Conservation (phyloP, 108 stramenopile species). For the Licmophora abbreviata region DNA sequence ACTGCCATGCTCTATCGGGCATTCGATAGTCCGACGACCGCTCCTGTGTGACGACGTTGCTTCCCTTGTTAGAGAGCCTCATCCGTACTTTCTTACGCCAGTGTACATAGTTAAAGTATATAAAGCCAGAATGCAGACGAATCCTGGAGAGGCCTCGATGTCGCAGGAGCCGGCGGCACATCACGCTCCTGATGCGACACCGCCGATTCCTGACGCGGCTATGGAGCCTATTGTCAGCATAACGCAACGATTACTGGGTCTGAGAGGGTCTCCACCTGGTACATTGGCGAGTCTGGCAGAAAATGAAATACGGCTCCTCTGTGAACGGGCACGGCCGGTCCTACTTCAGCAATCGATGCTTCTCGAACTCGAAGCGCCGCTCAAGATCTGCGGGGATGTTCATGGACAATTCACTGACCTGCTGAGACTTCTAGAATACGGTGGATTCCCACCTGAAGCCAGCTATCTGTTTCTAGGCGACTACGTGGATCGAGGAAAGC, state of each 20-base stretch:
- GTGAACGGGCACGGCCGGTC: constrained; percentile 63
- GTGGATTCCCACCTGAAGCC: constrained; percentile 59
- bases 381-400: constrained; percentile 82
- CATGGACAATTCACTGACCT: constrained; percentile 88
- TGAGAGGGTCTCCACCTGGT: constrained; percentile 72
- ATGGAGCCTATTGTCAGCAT: constrained; percentile 53
- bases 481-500: constrained; percentile 90
- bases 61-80: too few relatives aligned
- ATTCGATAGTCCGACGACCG: too few relatives aligned
- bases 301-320: constrained; percentile 73
- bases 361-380: constrained; percentile 89
- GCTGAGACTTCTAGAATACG: constrained; percentile 74
- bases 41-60: too few relatives aligned
- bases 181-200: constrained; percentile 44
- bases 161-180: not conserved
- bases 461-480: constrained; percentile 89
- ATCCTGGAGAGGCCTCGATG: too few relatives aligned
- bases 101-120: too few relatives aligned
- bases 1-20: too few relatives aligned
- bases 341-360: constrained; percentile 89
- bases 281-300: constrained; percentile 67
- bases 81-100: too few relatives aligned
- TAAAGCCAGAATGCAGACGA: too few relatives aligned
- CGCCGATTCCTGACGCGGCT: constrained; percentile 13
- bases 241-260: constrained; percentile 57